A percentile compares a stretch with the other conserved stretches of the same genome.
Evolutionary conservation across 176 grass and related monocot species (phyloP).

Genomic region (Echinochloa phyllopogon): DNA sequence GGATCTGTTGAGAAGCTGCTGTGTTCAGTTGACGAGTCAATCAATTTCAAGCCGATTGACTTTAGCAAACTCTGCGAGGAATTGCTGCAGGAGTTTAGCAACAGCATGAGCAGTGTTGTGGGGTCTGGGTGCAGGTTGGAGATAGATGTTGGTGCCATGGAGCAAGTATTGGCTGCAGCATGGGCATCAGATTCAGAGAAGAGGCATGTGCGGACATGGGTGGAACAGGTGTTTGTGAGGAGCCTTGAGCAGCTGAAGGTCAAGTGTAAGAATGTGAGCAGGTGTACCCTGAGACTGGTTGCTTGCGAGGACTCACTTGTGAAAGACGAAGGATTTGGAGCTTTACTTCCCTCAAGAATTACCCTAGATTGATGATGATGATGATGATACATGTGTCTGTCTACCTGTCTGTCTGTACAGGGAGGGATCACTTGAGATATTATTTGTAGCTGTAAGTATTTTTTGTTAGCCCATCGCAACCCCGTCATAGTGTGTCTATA

Average conservation of each 20-base stretch:
- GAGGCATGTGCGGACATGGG: conserved; percentile 49
- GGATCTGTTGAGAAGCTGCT: conserved; percentile 57
- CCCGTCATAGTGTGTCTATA: background rate
- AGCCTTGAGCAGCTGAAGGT: conserved; percentile 71
- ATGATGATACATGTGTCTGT: background rate
- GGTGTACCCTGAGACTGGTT: conserved; percentile 57
- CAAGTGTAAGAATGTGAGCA: conserved; percentile 40
- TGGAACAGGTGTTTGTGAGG: conserved; percentile 65
- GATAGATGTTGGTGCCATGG: conserved; percentile 67
- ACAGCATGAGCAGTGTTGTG: conserved; percentile 23
- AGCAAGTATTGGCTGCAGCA: conserved; percentile 69
- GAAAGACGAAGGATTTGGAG: conserved; percentile 44
- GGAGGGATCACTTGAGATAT: conserved; percentile 38
- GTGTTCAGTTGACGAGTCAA: conserved; percentile 45
- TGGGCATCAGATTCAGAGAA: conserved; percentile 59
- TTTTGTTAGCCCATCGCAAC: conserved; percentile 41
- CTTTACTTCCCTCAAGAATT: conserved; percentile 77
- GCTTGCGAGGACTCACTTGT: conserved; percentile 49
- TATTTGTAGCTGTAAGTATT: conserved; percentile 60
- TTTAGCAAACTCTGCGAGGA: conserved; percentile 64
- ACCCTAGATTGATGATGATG: conserved; percentile 51
- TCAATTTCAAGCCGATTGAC: conserved; percentile 64
- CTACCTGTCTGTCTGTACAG: conserved; percentile 29
- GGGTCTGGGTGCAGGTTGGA: conserved; percentile 58
- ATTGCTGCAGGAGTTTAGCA: conserved; percentile 62